Base-by-base conservation (phyloP, 441 rosid genomes). In the Adansonia grandidieri region DNA sequence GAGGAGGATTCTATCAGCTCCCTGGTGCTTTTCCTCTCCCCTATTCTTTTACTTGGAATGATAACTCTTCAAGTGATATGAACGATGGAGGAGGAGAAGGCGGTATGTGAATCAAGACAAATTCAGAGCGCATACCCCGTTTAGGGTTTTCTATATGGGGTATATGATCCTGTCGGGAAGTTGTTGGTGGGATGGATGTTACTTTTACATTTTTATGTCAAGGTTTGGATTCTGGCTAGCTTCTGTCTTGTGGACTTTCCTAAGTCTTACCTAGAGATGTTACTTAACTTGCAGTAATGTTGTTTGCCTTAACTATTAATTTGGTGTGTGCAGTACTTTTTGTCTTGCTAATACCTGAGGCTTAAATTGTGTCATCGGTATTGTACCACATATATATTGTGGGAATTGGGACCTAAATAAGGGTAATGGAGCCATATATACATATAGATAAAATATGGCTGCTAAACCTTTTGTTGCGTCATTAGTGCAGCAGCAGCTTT, bases 41-140 rank as follows among this genome's bases (percentile, higher is more conserved):
- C 42, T 89, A 92, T 79, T 82, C 82, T 80, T 85, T 88, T 79
- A 95, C 95, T 63, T 92, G 98, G 98, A 88, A 83, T 76, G 85
- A 86, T 32, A 72, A 76, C 79, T 70, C 83, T 53, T 82, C 87
- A 17, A 89, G 81, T 64, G 84, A 86, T 81, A 73, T 80, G 81
- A 87, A 81, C 78, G 87, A 82, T 65, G 91, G 85, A 79, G 91
- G 87, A 70, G 91, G 85, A 76, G 92, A 88, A 85, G 93, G 85
- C 48, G 84, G 86, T 42, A 88, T 93, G 74, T 89, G 91, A 91
- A 68, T 5, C 47, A 50, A 10, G 8, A 13, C 56, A 37, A 50
- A 4, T 63, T 48, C 28, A 37, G 32, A 50, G 42, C 42, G 42
- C n/a, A 28, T 42, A 57, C 68, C 17, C 78, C 67, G 71, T 66